These are phyloP conservation scores for Lasiosphaeria miniovina DNA, from an alignment of 495 filamentous ascomycete species.

Conservation along the genomic window DNA sequence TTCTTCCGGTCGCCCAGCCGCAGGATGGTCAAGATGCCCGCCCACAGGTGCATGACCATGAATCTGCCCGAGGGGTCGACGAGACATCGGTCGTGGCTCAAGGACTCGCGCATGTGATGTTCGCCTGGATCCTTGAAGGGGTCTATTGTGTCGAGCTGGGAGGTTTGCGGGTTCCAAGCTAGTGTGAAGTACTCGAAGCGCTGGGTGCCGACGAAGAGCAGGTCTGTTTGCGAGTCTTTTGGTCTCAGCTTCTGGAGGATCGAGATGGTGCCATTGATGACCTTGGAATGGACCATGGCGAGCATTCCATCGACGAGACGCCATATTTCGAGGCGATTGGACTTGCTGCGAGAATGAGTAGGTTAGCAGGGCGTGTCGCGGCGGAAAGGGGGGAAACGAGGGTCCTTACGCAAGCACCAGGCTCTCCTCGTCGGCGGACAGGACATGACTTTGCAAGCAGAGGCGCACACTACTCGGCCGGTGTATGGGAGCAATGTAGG, in stretches of 20 bases:
- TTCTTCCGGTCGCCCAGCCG: conserved; percentile 55
- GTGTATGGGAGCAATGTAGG: conserved; percentile 93
- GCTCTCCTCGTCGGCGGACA: conserved; percentile 69
- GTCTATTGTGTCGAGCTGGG: conserved; percentile 64
- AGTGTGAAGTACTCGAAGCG: conserved; percentile 86
- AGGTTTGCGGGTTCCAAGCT: conserved; percentile 68
- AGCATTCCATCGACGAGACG: conserved; percentile 37
- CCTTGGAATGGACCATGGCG: conserved; percentile 56
- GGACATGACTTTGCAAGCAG: conserved; percentile 75
- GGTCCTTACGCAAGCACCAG: conserved; percentile 78
- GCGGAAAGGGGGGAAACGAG: conserved; percentile 5
- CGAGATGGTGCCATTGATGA: conserved; percentile 77
- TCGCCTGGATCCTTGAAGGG: conserved; percentile 67
- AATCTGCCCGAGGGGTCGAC: conserved; percentile 80
- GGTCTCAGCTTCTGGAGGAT: conserved; percentile 83
- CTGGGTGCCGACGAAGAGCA: conserved; percentile 91
- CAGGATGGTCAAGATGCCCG: conserved; percentile 78
- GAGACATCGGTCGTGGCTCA: conserved; percentile 70
- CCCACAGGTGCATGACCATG: conserved; percentile 83
- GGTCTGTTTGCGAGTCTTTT: conserved; percentile 67
- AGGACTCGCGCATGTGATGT: conserved; percentile 73
- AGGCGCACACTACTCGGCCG: conserved; percentile 84
- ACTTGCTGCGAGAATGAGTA: conserved; percentile 57
- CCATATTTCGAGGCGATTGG: conserved; percentile 90
- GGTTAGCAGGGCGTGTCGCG: conserved; percentile 9